Base-by-base conservation (phyloP, 495 filamentous ascomycete species). In the Tuber indicum region DNA sequence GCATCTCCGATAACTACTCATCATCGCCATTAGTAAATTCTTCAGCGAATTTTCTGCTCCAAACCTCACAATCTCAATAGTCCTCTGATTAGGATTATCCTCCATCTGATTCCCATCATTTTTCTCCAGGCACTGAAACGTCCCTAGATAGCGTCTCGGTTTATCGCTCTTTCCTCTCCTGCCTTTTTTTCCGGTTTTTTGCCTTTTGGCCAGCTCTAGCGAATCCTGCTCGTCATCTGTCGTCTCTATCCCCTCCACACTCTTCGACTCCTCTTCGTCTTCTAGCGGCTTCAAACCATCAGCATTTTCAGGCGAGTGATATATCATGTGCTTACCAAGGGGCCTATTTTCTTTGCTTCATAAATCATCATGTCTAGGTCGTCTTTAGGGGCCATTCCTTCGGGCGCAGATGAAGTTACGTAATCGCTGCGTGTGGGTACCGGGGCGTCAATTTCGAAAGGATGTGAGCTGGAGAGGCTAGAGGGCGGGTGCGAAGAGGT, bases 91-190 rank as follows among this genome's bases (percentile, higher is more conserved):
- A 0, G 93, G 93, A 45, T 87, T 90, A 2, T 84, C 77, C 0
- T 74, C 72, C 14, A 82, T 81, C 21, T 81, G 78, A 16, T 76
- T 83, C 1, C 84, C 84, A 75, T 90, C 87, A 70, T 88, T 86
- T 78, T 88, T 88, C 32, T 89, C 86, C 91, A 94, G 93, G 83
- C 92, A 93, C 71, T 87, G 86, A 82, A 93, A 93, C 2, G 46
- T 39, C 8, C n/a, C 79, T 58, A 81, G 81, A 75, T 74, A 81
- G n/a, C 62, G 72, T 21, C 72, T 70, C 12, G 45, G 36, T n/a
- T 77, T 78, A 32, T 82, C 73, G 12, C 36, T 43, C 47, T 72
- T 75, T 23, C 49, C 72, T 58, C 16, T 42, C 69, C 71, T 19
- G 74, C 39, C 21, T 49, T 41, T 41, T 41, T 41, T 41, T 41